A percentile compares a stretch with the other conserved stretches of the same genome.
Evolutionary conservation across 805 yeast genomes (phyloP).

Genomic region (Kazachstania martiniae): DNA sequence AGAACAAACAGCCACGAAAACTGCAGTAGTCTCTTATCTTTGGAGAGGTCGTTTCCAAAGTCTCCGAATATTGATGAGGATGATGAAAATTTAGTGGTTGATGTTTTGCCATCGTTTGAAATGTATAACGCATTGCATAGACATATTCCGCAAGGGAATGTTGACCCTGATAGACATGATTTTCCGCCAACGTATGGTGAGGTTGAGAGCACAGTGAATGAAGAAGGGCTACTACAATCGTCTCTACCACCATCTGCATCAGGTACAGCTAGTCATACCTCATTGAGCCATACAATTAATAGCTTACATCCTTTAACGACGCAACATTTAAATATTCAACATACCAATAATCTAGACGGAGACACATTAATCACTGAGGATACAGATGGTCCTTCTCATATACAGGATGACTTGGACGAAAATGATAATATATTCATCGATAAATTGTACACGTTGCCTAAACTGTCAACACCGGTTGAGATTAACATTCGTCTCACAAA

Average conservation of each 20-base stretch:
- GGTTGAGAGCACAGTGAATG: neutral
- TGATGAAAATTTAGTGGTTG: conserved; percentile 9
- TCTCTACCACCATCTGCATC: neutral
- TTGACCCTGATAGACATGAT: conserved; percentile 12
- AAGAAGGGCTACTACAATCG: neutral
- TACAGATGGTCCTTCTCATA: no score
- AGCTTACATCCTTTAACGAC: conserved; percentile 5
- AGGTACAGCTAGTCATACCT: neutral
- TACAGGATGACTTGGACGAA: conserved; percentile 8
- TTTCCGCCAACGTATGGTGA: conserved; percentile 11
- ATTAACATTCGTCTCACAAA: conserved; percentile 14
- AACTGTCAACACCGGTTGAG: conserved; percentile 13
- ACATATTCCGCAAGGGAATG: conserved; percentile 17
- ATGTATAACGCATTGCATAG: conserved; percentile 20
- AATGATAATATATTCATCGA: conserved; percentile 13
- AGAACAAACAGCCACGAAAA: no score
- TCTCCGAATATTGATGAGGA: neutral
- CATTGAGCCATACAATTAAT: conserved; percentile 1
- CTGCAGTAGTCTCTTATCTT: neutral
- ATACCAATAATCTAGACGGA: conserved; percentile 1
- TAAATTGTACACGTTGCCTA: conserved; percentile 16
- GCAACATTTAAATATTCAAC: conserved; percentile 7
- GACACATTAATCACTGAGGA: no score
- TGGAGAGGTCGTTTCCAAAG: neutral
- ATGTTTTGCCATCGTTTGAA: conserved; percentile 20